These are phyloP conservation scores for Candida schatavii DNA, from an alignment of 805 yeast genomes.

Conservation along the genomic window DNA sequence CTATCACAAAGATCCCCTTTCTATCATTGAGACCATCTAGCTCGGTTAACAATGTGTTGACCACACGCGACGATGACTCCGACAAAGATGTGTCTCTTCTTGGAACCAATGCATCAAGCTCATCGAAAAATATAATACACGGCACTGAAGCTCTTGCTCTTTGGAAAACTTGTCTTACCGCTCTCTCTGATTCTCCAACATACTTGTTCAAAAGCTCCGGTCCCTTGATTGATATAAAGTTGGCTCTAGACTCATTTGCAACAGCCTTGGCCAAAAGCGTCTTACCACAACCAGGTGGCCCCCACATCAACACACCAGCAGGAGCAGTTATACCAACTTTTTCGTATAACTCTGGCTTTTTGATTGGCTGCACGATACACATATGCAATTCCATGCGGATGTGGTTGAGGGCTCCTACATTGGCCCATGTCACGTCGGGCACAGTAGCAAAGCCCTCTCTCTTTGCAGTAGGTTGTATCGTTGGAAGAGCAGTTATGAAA, in stretches of 20 bases:
- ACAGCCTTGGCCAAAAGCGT: conserved; percentile 95
- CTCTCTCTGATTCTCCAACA: conserved; percentile 94
- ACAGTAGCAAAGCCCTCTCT: conserved; percentile 99
- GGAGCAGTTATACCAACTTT: conserved; percentile 95
- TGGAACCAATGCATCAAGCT: conserved; percentile 93
- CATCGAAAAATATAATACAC: conserved; percentile 93
- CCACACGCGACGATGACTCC: conserved; percentile 90
- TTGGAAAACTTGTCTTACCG: conserved; percentile 88
- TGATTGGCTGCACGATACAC: conserved; percentile 97
- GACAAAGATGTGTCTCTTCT: conserved; percentile 84
- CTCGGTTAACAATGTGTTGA: conserved; percentile 90
- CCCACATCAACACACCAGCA: conserved; percentile 97
- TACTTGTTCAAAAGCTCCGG: conserved; percentile 93
- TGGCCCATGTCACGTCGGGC: conserved; percentile 95
- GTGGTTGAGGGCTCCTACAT: conserved; percentile 83
- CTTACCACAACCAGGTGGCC: conserved; percentile 99
- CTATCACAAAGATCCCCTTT: conserved; percentile 89
- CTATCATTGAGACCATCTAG: conserved; percentile 92
- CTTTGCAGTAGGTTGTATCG: conserved; percentile 94
- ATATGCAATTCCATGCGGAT: conserved; percentile 88
- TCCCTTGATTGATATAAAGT: conserved; percentile 92
- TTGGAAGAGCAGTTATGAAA: conserved; percentile 80
- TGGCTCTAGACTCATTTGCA: conserved; percentile 95
- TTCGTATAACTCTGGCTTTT: conserved; percentile 83
- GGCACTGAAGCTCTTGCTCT: conserved; percentile 93